Percentiles rank a stretch among this genome's conserved stretches.
Evolutionary conservation across 1,284 basidiomycete species (phyloP).

Genomic region (Pseudozyma sp.): DNA sequence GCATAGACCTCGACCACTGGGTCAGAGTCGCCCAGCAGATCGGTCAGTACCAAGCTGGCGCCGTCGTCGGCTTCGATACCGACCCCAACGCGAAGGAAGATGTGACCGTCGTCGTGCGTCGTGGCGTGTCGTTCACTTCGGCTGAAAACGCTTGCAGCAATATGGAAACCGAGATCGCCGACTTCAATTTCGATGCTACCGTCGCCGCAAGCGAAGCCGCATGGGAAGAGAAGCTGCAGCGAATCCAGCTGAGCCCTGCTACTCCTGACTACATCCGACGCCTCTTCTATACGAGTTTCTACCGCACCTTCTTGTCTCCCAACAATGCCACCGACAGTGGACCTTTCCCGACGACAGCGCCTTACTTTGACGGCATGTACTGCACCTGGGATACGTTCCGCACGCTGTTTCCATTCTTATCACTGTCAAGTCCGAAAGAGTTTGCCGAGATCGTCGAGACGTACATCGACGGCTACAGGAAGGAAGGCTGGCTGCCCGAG

Average conservation of each 20-base stretch:
- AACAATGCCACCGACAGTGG: slow-evolving; percentile 60
- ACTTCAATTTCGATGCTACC: slow-evolving; percentile 51
- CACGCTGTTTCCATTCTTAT: slow-evolving; percentile 60
- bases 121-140: slow-evolving; percentile 55
- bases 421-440: slow-evolving; percentile 53
- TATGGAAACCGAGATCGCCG: slow-evolving; percentile 54
- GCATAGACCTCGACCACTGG: slow-evolving; percentile 38
- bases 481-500: slow-evolving; percentile 60
- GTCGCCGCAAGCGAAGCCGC: slow-evolving; percentile 28
- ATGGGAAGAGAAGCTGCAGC: slow-evolving; percentile 62
- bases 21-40: slow-evolving; percentile 42
- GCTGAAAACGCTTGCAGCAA: slow-evolving; percentile 60
- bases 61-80: slow-evolving; percentile 41
- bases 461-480: slow-evolving; percentile 61
- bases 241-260: slow-evolving; percentile 47
- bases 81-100: slow-evolving; percentile 11
- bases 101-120: slow-evolving; percentile 46
- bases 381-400: slow-evolving; percentile 55
- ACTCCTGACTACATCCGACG: slow-evolving; percentile 52
- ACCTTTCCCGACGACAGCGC: slow-evolving; percentile 30
- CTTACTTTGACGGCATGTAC: slow-evolving; percentile 60
- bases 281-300: slow-evolving; percentile 61
- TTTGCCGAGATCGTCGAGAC: slow-evolving; percentile 60
- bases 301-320: slow-evolving; percentile 62
- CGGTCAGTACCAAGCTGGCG: slow-evolving; percentile 56